Evolutionary conservation across 768 basidiomycete species (phyloP), one percentile per base, ranked within the genome.

Genomic region (Neoboletus subvelutipes): DNA sequence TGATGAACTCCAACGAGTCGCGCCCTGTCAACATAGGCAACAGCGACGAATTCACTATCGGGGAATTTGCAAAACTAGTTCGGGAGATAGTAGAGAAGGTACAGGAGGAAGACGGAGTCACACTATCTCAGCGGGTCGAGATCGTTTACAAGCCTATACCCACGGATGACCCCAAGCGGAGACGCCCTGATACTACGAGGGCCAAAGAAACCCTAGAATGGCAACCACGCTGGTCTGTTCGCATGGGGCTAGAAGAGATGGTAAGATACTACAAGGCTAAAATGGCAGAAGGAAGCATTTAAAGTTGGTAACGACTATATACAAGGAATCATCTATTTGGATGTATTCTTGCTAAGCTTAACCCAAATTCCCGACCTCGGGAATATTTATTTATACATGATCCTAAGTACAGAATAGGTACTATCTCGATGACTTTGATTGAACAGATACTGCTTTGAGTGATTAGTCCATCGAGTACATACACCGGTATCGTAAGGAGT

Each of bases 21-120:
- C 88, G 92, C 34, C 97, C 97, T 2, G 92, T 96, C 73, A 99
- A 99, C 82, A 87, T 99, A 63, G 97, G 97, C 56, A 94, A 94
- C 66, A 78, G 86, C 50, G 93, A 98, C 72, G 97, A 99, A 78
- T 97, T 94, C 73, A 94, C 92, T 43, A 96, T 99, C 66, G 85
- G 87, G 49, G 88, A 96, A 60, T 98, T 98, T 72, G 97, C 97
- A 11, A 84, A 89, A 69, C 82, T 93, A 58, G 94, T 99, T 53
- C 84, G 93, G 54, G 90, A 95, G 49, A 86, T 94, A 56, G 97
- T 98, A 45, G 89, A 90, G 73, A 89, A 92, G 76, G 92, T 99
- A 17, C 92, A 98, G 74, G 80, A 82, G 62, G 88, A 94, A 64
- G 92, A 93, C 64, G 88, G 88, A 45, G 72, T 79, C 49, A 73